Base-by-base conservation (phyloP, 805 yeast species). In the Candida patagonica region DNA sequence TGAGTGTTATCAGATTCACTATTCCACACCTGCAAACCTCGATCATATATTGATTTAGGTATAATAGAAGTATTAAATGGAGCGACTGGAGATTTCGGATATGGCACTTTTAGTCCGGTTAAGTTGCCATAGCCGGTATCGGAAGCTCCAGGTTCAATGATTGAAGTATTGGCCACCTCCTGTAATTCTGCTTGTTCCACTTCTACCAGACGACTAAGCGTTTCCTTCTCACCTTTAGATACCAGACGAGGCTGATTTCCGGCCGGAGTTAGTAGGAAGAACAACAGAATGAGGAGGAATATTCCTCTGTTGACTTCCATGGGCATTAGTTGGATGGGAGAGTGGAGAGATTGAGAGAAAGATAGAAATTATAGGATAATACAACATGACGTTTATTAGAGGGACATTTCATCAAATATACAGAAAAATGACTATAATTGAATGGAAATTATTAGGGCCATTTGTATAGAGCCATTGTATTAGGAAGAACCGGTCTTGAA, bases 71-170 rank as follows among this genome's bases (percentile, higher is more conserved):
- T 41, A 8, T 19, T 23, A n/a, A 25, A 71, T 4, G 62, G 55
- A 1, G 69, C 16, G 12, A 66, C 68, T 57, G 80, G 25, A 10
- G 7, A 10, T 20, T 19, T 94, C 7, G 67, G 63, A 49, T 82
- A 84, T 23, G 85, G 74, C 25, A 79, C 58, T 50, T 67, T 69
- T 42, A 79, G 73, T 3, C 95, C 95, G 0, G 92, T 80, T 12
- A 84, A 56, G 50, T 82, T 80, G 1, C 82, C 81, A 54, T 77
- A 78, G 5, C 83, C 85, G 3, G 59, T 44, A 9, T 13, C 25
- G 12, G 25, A 17, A 8, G 35, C 19, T 19, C 24, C 24, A 8
- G 35, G 35, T 20, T 17, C 20, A 8, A 31, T 40, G 55, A 70
- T 78, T 1, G 70, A 65, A 31, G 72, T 55, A 27, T 66, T 61